Conservation (phyloP, 1,139 yeast species). For the Lodderomyces jiufengensis region DNA sequence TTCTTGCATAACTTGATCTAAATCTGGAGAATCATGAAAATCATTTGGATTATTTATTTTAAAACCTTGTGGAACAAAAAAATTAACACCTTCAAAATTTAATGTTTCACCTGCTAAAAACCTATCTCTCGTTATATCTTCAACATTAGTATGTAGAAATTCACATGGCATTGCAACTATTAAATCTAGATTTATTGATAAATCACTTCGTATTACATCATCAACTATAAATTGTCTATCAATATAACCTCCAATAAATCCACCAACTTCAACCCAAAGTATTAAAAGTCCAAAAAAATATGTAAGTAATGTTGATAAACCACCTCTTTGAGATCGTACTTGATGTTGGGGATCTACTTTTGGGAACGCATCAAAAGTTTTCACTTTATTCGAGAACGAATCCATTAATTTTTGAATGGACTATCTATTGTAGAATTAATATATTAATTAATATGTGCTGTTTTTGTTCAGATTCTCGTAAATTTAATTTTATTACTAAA, state of each 20-base stretch:
- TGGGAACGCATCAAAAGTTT: conserved; percentile 87
- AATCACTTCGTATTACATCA: conserved; percentile 53
- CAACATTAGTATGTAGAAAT: conserved; percentile 67
- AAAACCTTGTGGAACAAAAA: conserved; percentile 50
- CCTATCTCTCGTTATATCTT: conserved; percentile 75
- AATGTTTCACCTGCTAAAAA: conserved; percentile 74
- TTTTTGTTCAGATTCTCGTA: too few species aligned
- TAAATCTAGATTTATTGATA: conserved; percentile 74
- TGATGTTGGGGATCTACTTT: conserved; percentile 78
- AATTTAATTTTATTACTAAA: too few species aligned
- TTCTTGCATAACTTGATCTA: conserved; percentile 63
- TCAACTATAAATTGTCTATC: conserved; percentile 79
- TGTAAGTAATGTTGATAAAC: conserved; percentile 67
- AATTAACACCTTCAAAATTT: conserved; percentile 59
- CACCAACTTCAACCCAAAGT: conserved; percentile 85
- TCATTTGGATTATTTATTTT: conserved; percentile 42
- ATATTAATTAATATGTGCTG: too few species aligned
- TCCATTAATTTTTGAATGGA: conserved; percentile 25
- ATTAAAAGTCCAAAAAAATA: conserved; percentile 59
- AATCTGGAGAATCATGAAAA: conserved; percentile 56
- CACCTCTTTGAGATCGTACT: conserved; percentile 73
- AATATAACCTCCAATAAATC: conserved; percentile 76
- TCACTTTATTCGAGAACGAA: conserved; percentile 37
- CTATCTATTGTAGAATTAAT: too few species aligned
- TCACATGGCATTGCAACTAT: conserved; percentile 85